Evolutionary conservation across 2,329 filamentous ascomycete genomes (phyloP).

Genomic region (Ophiosphaerella narmari): DNA sequence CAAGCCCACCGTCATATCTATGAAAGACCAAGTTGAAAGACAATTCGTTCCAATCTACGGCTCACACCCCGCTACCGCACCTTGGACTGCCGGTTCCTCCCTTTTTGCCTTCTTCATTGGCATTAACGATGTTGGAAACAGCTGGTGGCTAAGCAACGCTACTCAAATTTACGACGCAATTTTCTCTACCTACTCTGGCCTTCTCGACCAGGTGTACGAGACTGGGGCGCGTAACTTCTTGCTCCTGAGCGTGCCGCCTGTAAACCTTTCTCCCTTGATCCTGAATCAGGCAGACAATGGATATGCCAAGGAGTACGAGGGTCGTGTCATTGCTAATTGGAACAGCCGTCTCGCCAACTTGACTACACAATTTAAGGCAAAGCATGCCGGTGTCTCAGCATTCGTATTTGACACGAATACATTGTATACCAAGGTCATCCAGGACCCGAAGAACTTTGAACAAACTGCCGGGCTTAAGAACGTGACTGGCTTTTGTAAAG

Average conservation of each 20-base stretch:
- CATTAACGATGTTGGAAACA: constrained; percentile 61
- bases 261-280: constrained; percentile 60
- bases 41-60: constrained; percentile 52
- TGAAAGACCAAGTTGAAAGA: constrained; percentile 57
- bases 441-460: constrained; percentile 55
- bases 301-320: constrained; percentile 37
- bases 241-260: constrained; percentile 52
- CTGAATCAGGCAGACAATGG: constrained; percentile 43
- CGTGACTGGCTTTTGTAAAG: constrained; percentile 59
- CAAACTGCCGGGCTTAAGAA: constrained; percentile 61
- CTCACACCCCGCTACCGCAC: constrained; percentile 32
- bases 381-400: constrained; percentile 46
- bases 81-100: constrained; percentile 52
- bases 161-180: constrained; percentile 38
- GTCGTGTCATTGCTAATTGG: constrained; percentile 56
- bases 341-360: constrained; percentile 54
- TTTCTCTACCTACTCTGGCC: constrained; percentile 44
- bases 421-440: constrained; percentile 59
- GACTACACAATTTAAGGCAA: constrained; percentile 46
- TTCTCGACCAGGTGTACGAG: constrained; percentile 50
- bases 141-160: constrained; percentile 49
- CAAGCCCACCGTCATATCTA: constrained; percentile 52
- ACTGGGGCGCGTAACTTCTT: constrained; percentile 56
- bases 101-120: constrained; percentile 61
- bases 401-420: constrained; percentile 60